A percentile compares a stretch with the other conserved stretches of the same genome.
Conservation (phyloP, 1,284 basidiomycete species). For the Meira miltonrushii region DNA sequence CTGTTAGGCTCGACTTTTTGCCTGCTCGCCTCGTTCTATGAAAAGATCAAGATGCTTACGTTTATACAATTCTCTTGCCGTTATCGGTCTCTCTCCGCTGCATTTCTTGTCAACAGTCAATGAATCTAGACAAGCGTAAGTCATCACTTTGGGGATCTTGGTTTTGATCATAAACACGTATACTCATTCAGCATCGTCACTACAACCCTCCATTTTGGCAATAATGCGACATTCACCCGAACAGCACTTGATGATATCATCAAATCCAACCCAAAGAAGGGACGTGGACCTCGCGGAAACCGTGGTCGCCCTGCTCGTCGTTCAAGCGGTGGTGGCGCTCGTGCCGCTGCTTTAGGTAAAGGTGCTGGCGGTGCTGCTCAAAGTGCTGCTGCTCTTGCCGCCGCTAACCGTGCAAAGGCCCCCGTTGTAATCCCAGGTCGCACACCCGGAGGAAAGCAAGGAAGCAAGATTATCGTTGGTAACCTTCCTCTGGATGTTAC, state of each 20-base stretch:
- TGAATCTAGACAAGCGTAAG: conserved; percentile 23
- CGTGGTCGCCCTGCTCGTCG: conserved; percentile 19
- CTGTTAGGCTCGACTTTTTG: no score
- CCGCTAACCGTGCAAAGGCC: conserved; percentile 46
- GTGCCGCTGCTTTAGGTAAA: conserved; percentile 42
- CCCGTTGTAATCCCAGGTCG: conserved; percentile 50
- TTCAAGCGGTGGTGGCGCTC: conserved; percentile 28
- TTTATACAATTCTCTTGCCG: background rate
- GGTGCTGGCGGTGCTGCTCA: conserved; percentile 17
- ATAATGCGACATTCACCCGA: background rate
- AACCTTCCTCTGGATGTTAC: conserved; percentile 93
- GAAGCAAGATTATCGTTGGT: conserved; percentile 87
- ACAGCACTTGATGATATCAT: conserved; percentile 51
- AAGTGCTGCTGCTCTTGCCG: conserved; percentile 38
- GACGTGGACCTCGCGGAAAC: conserved; percentile 22
- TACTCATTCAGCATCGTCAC: background rate
- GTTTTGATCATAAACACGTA: background rate
- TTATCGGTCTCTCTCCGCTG: background rate
- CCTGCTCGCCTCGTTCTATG: no score
- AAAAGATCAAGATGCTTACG: no score
- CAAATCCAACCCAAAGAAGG: conserved; percentile 38
- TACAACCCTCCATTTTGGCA: background rate
- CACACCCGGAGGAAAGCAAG: conserved; percentile 21
- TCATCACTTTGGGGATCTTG: background rate
- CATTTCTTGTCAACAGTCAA: conserved; percentile 11